Conservation (phyloP, 2,329 filamentous ascomycete species). For the Microsporum audouinii region DNA sequence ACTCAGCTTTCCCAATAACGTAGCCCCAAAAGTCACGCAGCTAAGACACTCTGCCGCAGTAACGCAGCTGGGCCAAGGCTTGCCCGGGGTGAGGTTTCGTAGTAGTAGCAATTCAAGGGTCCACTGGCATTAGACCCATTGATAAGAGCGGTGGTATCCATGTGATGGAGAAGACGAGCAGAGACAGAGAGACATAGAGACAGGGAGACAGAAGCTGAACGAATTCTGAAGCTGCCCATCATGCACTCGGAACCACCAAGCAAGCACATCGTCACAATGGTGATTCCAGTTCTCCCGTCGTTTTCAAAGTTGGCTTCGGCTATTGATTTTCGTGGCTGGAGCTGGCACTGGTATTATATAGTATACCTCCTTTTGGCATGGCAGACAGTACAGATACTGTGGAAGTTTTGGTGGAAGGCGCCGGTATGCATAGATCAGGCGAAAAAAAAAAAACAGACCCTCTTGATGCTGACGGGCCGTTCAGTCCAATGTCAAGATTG, state of each 20-base stretch:
- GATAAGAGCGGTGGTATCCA: background rate
- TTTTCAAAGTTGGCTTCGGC: background rate
- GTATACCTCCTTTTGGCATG: background rate
- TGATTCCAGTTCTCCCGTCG: background rate
- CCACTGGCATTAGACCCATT: background rate
- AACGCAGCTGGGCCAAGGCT: background rate
- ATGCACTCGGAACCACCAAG: background rate
- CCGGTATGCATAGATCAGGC: background rate
- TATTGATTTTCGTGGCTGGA: background rate
- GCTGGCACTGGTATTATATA: background rate
- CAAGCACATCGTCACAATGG: background rate
- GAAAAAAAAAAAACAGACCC: no score
- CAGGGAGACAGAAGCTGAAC: background rate
- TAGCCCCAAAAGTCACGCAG: background rate
- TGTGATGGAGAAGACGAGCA: background rate
- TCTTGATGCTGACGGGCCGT: background rate
- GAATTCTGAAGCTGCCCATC: background rate
- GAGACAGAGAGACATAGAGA: background rate
- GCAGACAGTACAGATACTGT: background rate
- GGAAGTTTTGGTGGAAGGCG: background rate
- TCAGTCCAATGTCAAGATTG: background rate
- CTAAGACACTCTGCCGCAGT: background rate
- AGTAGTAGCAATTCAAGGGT: background rate
- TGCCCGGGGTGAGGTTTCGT: background rate
- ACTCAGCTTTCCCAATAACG: background rate